These are phyloP conservation scores for Solanum habrochaites DNA, from an alignment of 257 asterid genomes.

Conservation along the genomic window DNA sequence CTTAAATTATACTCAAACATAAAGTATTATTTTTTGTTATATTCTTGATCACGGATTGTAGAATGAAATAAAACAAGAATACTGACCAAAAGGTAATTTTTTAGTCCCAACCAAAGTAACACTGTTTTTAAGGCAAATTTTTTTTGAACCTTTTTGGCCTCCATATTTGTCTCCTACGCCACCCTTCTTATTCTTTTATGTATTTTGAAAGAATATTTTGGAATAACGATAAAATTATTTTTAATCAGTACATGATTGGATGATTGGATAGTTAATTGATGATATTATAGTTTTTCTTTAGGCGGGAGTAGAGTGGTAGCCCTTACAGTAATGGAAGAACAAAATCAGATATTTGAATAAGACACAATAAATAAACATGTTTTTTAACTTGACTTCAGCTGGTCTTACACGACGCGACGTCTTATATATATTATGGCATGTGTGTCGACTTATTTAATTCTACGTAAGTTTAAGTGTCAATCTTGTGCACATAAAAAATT, in stretches of 20 bases:
- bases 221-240: not conserved
- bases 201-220: not conserved
- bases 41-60: not conserved
- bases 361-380: no score
- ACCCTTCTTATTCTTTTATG: not conserved
- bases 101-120: not conserved
- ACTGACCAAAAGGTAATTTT: not conserved
- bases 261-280: not conserved
- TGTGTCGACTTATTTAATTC: not conserved
- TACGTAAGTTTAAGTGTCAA: not conserved
- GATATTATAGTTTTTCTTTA: not conserved
- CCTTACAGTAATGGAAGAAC: not conserved
- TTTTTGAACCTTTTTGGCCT: not conserved
- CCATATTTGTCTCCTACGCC: not conserved
- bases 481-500: not conserved
- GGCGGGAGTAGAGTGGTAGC: not conserved
- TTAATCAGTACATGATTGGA: not conserved
- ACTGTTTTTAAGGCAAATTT: not conserved
- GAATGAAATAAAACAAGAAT: not conserved
- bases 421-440: no score
- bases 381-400: no score
- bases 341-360: not conserved
- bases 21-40: not conserved
- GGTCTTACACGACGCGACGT: no score
- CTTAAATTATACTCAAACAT: not conserved